Base-by-base conservation (phyloP, 202 grass and related monocot genomes). In the Musa balbisiana region DNA sequence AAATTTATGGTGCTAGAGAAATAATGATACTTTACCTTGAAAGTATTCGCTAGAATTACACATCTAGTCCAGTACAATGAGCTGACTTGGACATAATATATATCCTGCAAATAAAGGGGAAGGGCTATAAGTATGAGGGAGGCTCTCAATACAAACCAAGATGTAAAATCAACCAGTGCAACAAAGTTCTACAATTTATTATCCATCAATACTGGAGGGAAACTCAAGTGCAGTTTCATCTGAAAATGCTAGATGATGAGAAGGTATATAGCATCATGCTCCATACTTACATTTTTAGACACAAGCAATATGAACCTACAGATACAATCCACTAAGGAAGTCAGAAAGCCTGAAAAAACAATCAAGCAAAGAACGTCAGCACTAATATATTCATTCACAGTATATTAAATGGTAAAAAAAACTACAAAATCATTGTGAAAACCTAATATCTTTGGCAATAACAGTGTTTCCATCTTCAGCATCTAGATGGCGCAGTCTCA, bases 371-470 rank as follows among this genome's bases (percentile, higher is more conserved):
- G 23, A 27, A 21, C 26, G 2, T 56, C 49, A 19, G 23, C 12
- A 56, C 21, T 11, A 56, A 17, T 15, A 29, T 3, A 56, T 74
- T 8, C 26, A 26, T 74, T 54, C 13, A 10, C 16, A 20, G 2
- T 26, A 9, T 8, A 55, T 11, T 74, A 58, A 74, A 55, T 20
- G 16, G 72, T 33, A 16, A 73, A 54, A 29, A 6, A 73, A 67
- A 77, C 6, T 33, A 81, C 56, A 75, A 53, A 51, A 69, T 16
- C 27, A 11, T 76, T 55, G 29, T 71, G 33, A 29, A 53, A 67
- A 92, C 92, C 92, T 86, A 62, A 90, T 82, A 82, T 88, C 78
- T 80, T 99, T 99, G 59, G 79, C 78, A 56, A 83, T 87, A n/a
- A 86, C 74, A 43, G 80, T 77, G 53, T 71, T 87, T 78, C 80